A percentile compares a stretch with the other conserved stretches of the same genome.
phyloP scores from a whole-genome alignment of 495 filamentous ascomycete genomes.

The Chaetomium cochliodes region DNA sequence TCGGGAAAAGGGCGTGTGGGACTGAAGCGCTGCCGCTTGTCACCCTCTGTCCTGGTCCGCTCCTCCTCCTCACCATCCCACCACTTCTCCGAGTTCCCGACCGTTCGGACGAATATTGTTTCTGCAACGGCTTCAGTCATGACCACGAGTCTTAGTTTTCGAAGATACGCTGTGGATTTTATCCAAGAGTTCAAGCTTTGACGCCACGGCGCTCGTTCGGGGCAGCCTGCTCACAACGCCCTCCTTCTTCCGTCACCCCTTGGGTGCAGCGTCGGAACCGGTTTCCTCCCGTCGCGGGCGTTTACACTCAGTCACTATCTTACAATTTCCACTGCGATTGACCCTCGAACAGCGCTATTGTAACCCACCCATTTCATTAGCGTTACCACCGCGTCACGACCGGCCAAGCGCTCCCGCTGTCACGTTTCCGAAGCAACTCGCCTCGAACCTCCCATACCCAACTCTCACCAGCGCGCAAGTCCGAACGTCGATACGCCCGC shows the following conservation, averaged over 20 bases:
- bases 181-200: conserved; percentile 23
- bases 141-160: conserved; percentile 20
- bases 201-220: conserved; percentile 22
- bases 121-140: conserved; percentile 25
- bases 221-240: conserved; percentile 16
- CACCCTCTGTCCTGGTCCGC: conserved; percentile 12
- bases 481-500: neutral
- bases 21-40: conserved; percentile 27
- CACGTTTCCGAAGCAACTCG: neutral
- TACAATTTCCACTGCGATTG: conserved; percentile 5
- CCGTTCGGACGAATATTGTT: conserved; percentile 15
- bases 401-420: conserved; percentile 4
- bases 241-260: conserved; percentile 14
- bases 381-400: conserved; percentile 5
- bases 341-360: neutral
- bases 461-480: neutral
- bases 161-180: conserved; percentile 23
- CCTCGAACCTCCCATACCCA: conserved; percentile 2
- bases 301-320: neutral
- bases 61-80: conserved; percentile 20
- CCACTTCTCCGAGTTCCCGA: conserved; percentile 21
- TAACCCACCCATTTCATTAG: neutral
- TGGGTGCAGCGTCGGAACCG: neutral
- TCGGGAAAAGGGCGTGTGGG: conserved; percentile 29
- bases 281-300: neutral